Evolutionary conservation across 2,329 filamentous ascomycete genomes (phyloP), one percentile per base, ranked within the genome.

Genomic region (Diplocarpon mali): DNA sequence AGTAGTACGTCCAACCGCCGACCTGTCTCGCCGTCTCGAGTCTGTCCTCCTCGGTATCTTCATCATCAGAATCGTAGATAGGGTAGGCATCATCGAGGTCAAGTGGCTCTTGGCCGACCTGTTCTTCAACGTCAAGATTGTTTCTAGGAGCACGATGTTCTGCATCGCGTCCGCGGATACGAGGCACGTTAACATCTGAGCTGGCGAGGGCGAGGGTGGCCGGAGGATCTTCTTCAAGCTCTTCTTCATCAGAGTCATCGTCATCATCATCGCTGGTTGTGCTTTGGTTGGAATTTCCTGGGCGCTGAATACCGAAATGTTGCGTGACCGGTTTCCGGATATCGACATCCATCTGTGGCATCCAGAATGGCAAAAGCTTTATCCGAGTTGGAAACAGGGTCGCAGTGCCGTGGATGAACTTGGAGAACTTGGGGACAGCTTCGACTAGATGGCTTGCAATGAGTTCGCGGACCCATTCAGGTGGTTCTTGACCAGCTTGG

Each of bases 341-440:
- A 60, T 98, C 92, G 17, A 93, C 80, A 54, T 94, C 82, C 92
- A 98, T 98, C 66, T 98, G 92, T 1, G 92, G 92, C 71, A 90
- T 85, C 92, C 92, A 98, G 70, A 86, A 98, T 0, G 92, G 92
- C 5, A 98, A 71, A 11, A 98, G 73, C 38, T 95, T 72, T 64
- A 98, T 98, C 44, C 84, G 79, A 36, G 80, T 75, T 0, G 89
- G 89, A 64, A 95, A 93, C 37, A 98, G 68, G 10, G 78, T 85
- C 9, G 90, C 90, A 1, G 83, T 88, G 47, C 92, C 92, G 64
- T 98, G 92, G 47, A 98, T 96, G 64, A 96, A 98, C 67, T 98
- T 98, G 60, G 88, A 95, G 66, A 96, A 98, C 62, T 98, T 98
- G 50, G 92, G 92, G 2, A 98, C 89, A n/a, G 92, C 89, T 67